These are phyloP conservation scores for Houttuynia cordata DNA, from an alignment of 164 flowering plant genomes.

Conservation along the genomic window DNA sequence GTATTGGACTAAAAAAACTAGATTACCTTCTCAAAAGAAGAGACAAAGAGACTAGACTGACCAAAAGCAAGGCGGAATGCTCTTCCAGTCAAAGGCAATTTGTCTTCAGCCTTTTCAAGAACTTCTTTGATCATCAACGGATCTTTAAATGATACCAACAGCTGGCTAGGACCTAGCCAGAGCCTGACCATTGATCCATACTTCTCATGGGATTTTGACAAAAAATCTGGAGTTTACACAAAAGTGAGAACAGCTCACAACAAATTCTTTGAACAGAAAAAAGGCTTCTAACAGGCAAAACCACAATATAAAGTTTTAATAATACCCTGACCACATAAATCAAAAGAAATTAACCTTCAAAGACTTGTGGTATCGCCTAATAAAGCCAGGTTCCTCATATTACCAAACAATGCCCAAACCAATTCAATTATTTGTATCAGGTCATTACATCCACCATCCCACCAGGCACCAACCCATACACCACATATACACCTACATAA, in stretches of 20 bases:
- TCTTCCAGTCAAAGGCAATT: constrained; percentile 44
- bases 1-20: background rate
- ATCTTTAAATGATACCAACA: too few species aligned
- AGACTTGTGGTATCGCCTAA: too few species aligned
- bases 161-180: constrained; percentile 58
- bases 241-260: background rate
- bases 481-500: too few species aligned
- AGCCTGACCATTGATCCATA: constrained; percentile 59
- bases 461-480: too few species aligned
- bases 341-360: too few species aligned
- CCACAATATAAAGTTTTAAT: background rate
- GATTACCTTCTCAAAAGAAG: constrained; percentile 42
- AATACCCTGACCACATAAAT: background rate
- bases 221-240: constrained; percentile 22
- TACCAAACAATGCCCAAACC: too few species aligned
- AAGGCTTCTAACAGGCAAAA: background rate
- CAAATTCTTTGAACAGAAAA: background rate
- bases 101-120: constrained; percentile 53
- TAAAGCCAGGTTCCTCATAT: too few species aligned
- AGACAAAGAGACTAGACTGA: constrained; percentile 37
- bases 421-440: too few species aligned
- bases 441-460: too few species aligned
- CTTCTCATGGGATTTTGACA: constrained; percentile 31
- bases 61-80: constrained; percentile 55
- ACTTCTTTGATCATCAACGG: constrained; percentile 40